Base-by-base conservation (phyloP, 2,329 filamentous ascomycete species). In the Chrysoporthe cubensis region DNA sequence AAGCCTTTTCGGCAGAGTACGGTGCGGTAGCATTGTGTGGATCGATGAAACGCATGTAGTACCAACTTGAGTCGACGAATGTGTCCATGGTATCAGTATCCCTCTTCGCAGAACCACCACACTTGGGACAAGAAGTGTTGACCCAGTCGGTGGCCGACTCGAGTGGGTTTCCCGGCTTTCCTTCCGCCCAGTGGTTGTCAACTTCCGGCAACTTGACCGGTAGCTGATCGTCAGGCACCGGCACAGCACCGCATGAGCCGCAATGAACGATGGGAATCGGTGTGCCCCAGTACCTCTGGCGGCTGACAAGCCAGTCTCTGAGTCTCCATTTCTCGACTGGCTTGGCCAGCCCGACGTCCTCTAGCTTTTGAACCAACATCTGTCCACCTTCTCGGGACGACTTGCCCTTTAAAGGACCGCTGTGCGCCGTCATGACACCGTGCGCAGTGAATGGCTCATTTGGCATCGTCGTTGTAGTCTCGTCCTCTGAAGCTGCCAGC, bases 31-130 rank as follows among this genome's bases (percentile, higher is more conserved):
- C 72, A 72, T 96, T 94, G 21, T 88, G 82, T 0, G 91, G 82
- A 73, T 96, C 92, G 40, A 90, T 79, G 73, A 93, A 97, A 14
- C 93, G 87, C 80, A 94, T 88, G 75, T 90, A 97, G 78, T 97
- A 97, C 94, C 94, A 97, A 65, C 93, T 96, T 1, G 93, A 97
- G 79, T 97, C 94, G 69, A 97, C 94, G 79, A 97, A 97, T 0
- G 94, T 97, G 77, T 97, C 94, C 94, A 97, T 97, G 2, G 94
- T 97, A 76, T 97, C 94, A 0, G 94, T 97, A 71, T 97, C 94
- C 71, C 94, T 87, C 76, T 88, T 91, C 7, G 92, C 94, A 34
- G 87, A 80, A 1, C 86, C 84, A 18, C 85, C 81, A 74, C 94
- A 97, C 72, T 87, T 87, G 5, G 94, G 94, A 75, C 94, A 97